A percentile compares a stretch with the other conserved stretches of the same genome.
These are phyloP conservation scores for Cyclospora cayetanensis DNA, from an alignment of 169 alveolate genomes.

Conservation along the genomic window DNA sequence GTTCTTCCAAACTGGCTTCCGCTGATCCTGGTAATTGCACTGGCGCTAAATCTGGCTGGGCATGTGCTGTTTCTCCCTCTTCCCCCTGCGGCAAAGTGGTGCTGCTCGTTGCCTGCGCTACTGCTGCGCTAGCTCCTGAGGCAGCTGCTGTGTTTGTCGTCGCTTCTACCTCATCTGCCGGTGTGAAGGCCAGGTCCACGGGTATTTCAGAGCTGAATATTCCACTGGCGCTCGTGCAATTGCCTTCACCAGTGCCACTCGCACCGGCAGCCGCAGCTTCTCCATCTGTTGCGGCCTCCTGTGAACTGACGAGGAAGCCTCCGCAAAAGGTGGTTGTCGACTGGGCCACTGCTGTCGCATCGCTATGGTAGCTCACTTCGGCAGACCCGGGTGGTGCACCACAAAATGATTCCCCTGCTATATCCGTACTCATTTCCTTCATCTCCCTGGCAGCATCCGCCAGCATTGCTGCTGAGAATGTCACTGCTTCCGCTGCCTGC, in stretches of 20 bases:
- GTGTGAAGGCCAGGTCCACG: no score
- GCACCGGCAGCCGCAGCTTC: neutral
- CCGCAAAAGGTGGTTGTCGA: neutral
- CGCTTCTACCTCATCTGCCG: neutral
- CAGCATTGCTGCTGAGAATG: neutral
- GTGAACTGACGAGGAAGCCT: neutral
- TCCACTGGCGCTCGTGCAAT: no score
- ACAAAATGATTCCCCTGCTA: neutral
- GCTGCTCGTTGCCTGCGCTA: neutral
- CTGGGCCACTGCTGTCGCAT: neutral
- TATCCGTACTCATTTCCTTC: neutral
- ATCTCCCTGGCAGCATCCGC: slow-evolving; percentile 6
- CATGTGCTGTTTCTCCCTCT: no score
- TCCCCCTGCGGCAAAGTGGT: no score
- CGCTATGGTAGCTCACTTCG: neutral
- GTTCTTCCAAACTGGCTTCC: no score
- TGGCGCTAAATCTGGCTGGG: no score
- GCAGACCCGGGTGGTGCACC: neutral
- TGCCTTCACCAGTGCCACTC: neutral
- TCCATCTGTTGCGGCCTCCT: neutral
- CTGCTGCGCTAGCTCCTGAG: neutral
- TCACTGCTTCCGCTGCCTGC: neutral
- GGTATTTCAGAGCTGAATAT: no score
- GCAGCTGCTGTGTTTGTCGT: neutral
- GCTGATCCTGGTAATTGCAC: no score